Base-by-base conservation (phyloP, 2,329 filamentous ascomycete species). In the Chrysoporthe cubensis region DNA sequence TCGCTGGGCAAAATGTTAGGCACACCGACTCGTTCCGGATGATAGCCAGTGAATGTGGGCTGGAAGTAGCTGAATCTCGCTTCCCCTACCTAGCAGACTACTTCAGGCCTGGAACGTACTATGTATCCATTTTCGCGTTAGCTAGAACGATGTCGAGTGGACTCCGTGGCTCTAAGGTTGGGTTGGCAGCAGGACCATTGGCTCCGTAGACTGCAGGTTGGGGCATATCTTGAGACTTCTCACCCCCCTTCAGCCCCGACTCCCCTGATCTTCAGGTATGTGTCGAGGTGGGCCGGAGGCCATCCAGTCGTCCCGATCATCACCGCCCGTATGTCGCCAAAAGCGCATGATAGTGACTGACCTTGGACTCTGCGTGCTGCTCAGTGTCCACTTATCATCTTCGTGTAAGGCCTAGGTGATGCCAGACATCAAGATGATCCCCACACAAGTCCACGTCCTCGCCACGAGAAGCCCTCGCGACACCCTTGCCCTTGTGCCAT, bases 1-100 rank as follows among this genome's bases (percentile, higher is more conserved):
- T 57, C 54, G 32, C 34, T 40, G 54, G 54, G 34, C 26, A 57
- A 57, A 57, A 9, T 57, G 54, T 57, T 57, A 57, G 8, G 54
- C 54, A 57, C 54, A 57, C 54, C 54, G 54, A 57, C 54, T 37
- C 16, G 54, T 18, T 6, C 40, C n/a, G 34, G 34, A 40, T 57
- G 32, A 40, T 40, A 40, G 34, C 34, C 54, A 57, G 34, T 18
- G 18, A 9, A n/a, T 6, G 32, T 37, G 32, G 34, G 54, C 34
- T 57, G 34, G 32, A 57, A 18, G 18, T 1, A 16, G 34, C 54
- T 57, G 54, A 21, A 57, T 57, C 54, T 57, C 34, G 54, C 34
- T 57, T 37, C 1, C 26, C 21, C 50, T 21, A n/a, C 21, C 14
- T 57, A 32, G 34, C 54, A 40, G 5, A 11, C 16, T 4, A 57